Conservation (phyloP, 495 filamentous ascomycete species). For the Trichoderma reesei region DNA sequence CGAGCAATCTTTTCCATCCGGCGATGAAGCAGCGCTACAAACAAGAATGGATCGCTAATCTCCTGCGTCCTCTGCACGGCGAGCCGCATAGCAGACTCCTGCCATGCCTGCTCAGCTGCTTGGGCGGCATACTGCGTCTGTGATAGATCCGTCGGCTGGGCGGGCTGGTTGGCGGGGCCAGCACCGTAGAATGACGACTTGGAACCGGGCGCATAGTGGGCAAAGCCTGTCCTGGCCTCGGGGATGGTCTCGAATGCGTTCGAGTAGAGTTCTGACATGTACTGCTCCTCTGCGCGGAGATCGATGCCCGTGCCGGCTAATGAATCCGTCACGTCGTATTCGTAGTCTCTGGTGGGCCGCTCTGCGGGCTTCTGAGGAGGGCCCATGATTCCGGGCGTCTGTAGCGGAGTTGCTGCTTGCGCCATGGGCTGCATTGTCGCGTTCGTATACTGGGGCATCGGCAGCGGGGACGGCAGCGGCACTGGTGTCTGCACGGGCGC, state of each 20-base stretch:
- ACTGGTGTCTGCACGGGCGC: constrained; percentile 9
- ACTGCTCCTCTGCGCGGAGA: constrained; percentile 71
- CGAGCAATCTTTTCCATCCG: constrained; percentile 51
- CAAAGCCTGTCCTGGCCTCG: constrained; percentile 34
- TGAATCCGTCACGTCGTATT: constrained; percentile 62
- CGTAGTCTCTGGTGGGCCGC: constrained; percentile 56
- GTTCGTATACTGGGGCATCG: constrained; percentile 27
- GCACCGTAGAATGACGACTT: constrained; percentile 47
- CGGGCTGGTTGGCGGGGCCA: constrained; percentile 46
- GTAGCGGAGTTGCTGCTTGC: constrained; percentile 17
- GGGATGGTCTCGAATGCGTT: constrained; percentile 15
- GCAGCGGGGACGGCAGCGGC: constrained; percentile 15
- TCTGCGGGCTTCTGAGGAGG: constrained; percentile 68
- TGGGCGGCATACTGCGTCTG: constrained; percentile 43
- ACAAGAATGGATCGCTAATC: constrained; percentile 29
- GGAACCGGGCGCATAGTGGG: constrained; percentile 37
- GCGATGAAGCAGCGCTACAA: constrained; percentile 33
- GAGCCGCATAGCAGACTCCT: constrained; percentile 32
- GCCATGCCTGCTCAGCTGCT: constrained; percentile 36
- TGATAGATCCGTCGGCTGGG: constrained; percentile 36
- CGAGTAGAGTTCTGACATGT: constrained; percentile 47
- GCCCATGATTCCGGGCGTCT: constrained; percentile 52
- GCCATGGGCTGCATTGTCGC: constrained; percentile 27
- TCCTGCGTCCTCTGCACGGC: constrained; percentile 38
- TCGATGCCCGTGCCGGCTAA: constrained; percentile 72